These are phyloP conservation scores for Beauveria scarabaeidicola DNA, from an alignment of 2,329 filamentous ascomycete species.

Conservation along the genomic window DNA sequence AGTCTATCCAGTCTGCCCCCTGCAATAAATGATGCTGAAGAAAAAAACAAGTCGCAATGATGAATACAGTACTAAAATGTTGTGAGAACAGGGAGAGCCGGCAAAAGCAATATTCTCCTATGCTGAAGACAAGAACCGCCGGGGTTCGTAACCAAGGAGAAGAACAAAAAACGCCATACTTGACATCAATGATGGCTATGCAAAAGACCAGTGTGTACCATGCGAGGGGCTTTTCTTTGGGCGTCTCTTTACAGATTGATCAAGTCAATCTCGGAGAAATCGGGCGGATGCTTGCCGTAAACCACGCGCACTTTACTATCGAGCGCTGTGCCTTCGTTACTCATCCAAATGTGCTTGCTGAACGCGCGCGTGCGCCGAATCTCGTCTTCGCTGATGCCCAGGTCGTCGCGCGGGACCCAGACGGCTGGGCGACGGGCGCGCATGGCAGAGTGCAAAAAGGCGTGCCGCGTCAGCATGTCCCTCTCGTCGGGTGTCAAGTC, in stretches of 20 bases:
- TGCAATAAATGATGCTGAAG: not conserved
- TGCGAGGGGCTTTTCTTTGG: not conserved
- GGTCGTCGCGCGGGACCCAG: slow-evolving; percentile 86
- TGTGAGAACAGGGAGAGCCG: not conserved
- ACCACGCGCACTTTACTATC: slow-evolving; percentile 77
- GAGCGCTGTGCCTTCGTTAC: slow-evolving; percentile 82
- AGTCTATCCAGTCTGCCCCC: not conserved
- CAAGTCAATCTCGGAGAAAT: slow-evolving; percentile 81
- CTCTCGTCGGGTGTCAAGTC: slow-evolving; percentile 86
- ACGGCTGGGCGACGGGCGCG: slow-evolving; percentile 78
- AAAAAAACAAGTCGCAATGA: not conserved
- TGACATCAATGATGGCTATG: not conserved
- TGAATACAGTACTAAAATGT: not conserved
- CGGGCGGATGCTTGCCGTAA: slow-evolving; percentile 76
- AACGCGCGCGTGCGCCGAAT: slow-evolving; percentile 67
- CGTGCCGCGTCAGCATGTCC: slow-evolving; percentile 73
- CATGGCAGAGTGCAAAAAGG: slow-evolving; percentile 84
- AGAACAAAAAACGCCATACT: not conserved
- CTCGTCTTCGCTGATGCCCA: slow-evolving; percentile 89
- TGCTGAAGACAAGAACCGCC: not conserved
- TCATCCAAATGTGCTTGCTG: slow-evolving; percentile 81
- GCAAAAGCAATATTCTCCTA: not conserved
- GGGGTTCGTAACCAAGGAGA: not conserved
- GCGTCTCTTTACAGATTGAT: slow-evolving; percentile 56
- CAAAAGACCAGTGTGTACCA: not conserved